Evolutionary conservation across 306 rosid genomes (phyloP).

Genomic region (Alnus glutinosa): DNA sequence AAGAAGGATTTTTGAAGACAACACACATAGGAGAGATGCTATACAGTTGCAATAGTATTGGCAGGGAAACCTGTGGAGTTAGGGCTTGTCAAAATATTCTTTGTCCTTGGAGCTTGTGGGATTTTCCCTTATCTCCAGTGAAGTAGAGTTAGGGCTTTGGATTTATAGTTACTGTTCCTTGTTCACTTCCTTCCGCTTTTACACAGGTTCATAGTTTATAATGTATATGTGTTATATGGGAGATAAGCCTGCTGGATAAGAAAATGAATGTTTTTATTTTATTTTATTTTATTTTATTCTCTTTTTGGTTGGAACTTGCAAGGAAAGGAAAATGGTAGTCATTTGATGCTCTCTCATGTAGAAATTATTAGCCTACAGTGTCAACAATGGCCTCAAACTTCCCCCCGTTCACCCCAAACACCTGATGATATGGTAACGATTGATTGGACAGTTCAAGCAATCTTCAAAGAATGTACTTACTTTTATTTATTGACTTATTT

Average conservation of each 20-base stretch:
- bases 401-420: too few relatives aligned
- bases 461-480: too few relatives aligned
- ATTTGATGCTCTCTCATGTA: too few relatives aligned
- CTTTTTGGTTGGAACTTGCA: background rate
- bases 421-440: too few relatives aligned
- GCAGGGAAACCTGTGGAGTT: constrained; percentile 13
- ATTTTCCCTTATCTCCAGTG: constrained; percentile 18
- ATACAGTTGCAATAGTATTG: constrained; percentile 17
- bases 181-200: background rate
- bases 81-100: background rate
- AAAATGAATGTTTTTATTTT: background rate
- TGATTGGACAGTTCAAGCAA: too few relatives aligned
- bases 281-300: too few relatives aligned
- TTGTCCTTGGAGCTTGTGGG: constrained; percentile 28
- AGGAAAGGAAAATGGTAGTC: too few relatives aligned
- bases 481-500: too few relatives aligned
- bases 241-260: background rate
- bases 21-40: constrained; percentile 6
- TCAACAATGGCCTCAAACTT: too few relatives aligned
- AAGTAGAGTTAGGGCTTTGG: constrained; percentile 21
- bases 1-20: constrained; percentile 6
- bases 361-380: too few relatives aligned
- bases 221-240: background rate
- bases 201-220: background rate
- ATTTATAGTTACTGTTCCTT: background rate